Percentiles rank a stretch among this genome's conserved stretches.
These are phyloP conservation scores for Ascochyta rabiei DNA, from an alignment of 2,329 filamentous ascomycete species.

Conservation along the genomic window DNA sequence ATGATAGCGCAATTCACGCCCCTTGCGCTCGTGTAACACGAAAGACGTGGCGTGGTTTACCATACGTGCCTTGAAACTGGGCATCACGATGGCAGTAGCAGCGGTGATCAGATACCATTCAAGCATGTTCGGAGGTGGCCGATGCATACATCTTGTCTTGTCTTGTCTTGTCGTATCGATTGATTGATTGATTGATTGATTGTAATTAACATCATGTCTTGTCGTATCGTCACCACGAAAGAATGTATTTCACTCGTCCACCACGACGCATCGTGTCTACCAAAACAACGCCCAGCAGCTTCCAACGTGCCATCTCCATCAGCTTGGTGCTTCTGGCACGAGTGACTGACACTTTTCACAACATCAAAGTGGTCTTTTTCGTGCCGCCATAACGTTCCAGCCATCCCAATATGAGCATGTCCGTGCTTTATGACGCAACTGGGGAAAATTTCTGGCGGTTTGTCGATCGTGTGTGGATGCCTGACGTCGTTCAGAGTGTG, in stretches of 20 bases:
- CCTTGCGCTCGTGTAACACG: too few species aligned
- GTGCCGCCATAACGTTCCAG: not conserved
- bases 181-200: too few species aligned
- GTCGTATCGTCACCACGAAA: not conserved
- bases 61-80: not conserved
- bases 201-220: too few species aligned
- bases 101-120: not conserved
- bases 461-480: constrained; percentile 9
- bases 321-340: not conserved
- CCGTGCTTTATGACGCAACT: constrained; percentile 16
- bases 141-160: not conserved
- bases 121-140: not conserved
- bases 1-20: not conserved
- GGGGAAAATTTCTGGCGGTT: constrained; percentile 12
- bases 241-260: not conserved
- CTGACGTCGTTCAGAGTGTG: not conserved
- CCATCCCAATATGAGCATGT: not conserved
- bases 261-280: not conserved
- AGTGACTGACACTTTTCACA: not conserved
- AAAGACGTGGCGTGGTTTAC: not conserved
- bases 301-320: not conserved
- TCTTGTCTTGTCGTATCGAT: too few species aligned
- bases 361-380: not conserved
- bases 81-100: not conserved
- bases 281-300: not conserved